phyloP scores from a whole-genome alignment of 768 basidiomycete species.

The Serendipita sp. region DNA sequence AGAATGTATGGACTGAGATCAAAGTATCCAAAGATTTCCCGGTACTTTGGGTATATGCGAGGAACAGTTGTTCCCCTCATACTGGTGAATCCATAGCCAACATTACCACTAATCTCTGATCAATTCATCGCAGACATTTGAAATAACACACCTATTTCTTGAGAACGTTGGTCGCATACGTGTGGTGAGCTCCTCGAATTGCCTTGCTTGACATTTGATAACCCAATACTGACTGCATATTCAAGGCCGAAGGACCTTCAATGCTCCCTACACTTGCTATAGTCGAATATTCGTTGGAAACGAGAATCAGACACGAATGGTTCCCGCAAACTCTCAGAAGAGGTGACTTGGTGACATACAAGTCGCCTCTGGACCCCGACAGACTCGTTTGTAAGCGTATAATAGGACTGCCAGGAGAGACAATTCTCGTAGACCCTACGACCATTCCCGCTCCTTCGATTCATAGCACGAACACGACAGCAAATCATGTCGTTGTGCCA shows the following conservation, averaged over 20 bases:
- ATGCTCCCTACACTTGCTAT: slow-evolving; percentile 64
- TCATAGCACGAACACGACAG: slow-evolving; percentile 36
- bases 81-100: no score
- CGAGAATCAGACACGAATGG: not conserved
- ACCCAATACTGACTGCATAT: not conserved
- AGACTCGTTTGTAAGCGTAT: slow-evolving; percentile 76
- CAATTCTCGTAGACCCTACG: slow-evolving; percentile 70
- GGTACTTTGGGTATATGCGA: no score
- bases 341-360: slow-evolving; percentile 63
- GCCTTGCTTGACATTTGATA: no score
- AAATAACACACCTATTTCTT: slow-evolving; percentile 39
- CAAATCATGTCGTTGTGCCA: slow-evolving; percentile 65
- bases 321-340: slow-evolving; percentile 28
- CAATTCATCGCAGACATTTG: not conserved
- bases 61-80: no score
- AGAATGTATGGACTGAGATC: no score
- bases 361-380: slow-evolving; percentile 51
- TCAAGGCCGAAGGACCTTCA: slow-evolving; percentile 55
- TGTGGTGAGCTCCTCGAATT: slow-evolving; percentile 24
- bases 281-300: slow-evolving; percentile 20
- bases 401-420: slow-evolving; percentile 79
- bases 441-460: slow-evolving; percentile 8
- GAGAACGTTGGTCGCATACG: slow-evolving; percentile 45
- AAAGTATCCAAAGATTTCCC: no score
- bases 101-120: no score